Evolutionary conservation across 805 yeast genomes (phyloP).

Genomic region (Saccharomycopsis fermentans): DNA sequence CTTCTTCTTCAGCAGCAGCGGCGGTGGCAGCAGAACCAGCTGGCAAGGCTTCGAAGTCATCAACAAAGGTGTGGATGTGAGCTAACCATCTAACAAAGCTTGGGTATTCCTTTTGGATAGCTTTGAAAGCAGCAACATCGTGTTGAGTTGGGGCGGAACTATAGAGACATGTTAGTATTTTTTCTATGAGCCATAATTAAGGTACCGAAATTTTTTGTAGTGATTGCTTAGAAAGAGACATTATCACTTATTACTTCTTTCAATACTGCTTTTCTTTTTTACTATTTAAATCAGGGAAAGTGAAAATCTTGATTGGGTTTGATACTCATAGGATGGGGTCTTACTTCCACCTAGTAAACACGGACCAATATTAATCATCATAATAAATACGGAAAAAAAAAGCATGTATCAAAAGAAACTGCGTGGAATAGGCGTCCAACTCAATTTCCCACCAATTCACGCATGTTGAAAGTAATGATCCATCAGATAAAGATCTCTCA

Average conservation of each 20-base stretch:
- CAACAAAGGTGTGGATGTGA: constrained; percentile 92
- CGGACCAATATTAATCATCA: constrained; percentile 87
- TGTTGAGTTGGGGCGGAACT: constrained; percentile 91
- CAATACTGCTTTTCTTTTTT: constrained; percentile 6
- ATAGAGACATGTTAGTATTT: constrained; percentile 10
- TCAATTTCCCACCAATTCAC: too few species aligned
- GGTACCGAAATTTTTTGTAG: background rate
- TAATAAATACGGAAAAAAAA: constrained; percentile 18
- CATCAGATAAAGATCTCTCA: too few species aligned
- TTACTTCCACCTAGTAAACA: constrained; percentile 93
- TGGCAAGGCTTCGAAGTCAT: constrained; percentile 73
- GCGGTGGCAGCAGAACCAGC: constrained; percentile 48
- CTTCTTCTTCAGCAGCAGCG: constrained; percentile 49
- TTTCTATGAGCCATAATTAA: background rate
- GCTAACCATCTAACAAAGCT: constrained; percentile 96
- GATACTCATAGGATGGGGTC: constrained; percentile 94
- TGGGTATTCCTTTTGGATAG: constrained; percentile 88
- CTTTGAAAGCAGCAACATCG: constrained; percentile 88
- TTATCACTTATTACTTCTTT: background rate
- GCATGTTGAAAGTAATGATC: too few species aligned
- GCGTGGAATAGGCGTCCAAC: too few species aligned
- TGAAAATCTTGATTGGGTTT: constrained; percentile 36
- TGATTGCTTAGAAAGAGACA: background rate
- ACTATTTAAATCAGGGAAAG: constrained; percentile 28
- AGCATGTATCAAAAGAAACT: background rate